Base-by-base conservation (phyloP, 345 rosid genomes). In the Gossypium mustelinum region DNA sequence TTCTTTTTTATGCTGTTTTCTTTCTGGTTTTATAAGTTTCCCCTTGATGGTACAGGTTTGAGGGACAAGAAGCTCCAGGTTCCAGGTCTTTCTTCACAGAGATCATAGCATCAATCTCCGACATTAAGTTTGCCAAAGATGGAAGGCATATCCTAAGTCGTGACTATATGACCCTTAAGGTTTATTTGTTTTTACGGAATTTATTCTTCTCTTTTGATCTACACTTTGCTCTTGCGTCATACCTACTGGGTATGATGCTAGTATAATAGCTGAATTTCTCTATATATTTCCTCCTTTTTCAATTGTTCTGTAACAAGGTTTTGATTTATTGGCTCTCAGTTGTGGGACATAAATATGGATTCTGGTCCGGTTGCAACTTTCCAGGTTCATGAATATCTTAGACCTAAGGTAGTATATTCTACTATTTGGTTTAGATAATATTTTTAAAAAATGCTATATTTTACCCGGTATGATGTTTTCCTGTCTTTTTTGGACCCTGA, bases 101-200 rank as follows among this genome's bases (percentile, higher is more conserved):
- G 89, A 95, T 95, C 82, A 95, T 93, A 81, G 99, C 99, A 55
- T 95, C 99, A 24, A 90, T 95, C 74, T 95, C 99, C 61, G 99
- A 95, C 86, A 89, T 95, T 72, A 95, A 89, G 80, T 95, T 95
- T 81, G 85, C 92, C 25, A 93, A 84, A 82, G 86, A 91, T 75
- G 99, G 99, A 77, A 83, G 99, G 82, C 80, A 89, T 80, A 87
- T 95, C 60, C 92, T 95, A 64, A 92, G 98, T 83, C 99, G 99
- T 18, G 99, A 95, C 77, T 95, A 95, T 85, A 93, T 95, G 98
- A 90, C 97, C 45, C 97, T 95, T 65, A 95, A 95, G 99, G 99
- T 95, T 73, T 10, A 62, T 48, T 29, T 44, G 16, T 7, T 64
- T 73, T 66, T 14, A 70, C 24, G 3, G 34, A 48, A 13, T 16